Base-by-base conservation (phyloP, 2,329 filamentous ascomycete species). In the Colletotrichum echinochloae region DNA sequence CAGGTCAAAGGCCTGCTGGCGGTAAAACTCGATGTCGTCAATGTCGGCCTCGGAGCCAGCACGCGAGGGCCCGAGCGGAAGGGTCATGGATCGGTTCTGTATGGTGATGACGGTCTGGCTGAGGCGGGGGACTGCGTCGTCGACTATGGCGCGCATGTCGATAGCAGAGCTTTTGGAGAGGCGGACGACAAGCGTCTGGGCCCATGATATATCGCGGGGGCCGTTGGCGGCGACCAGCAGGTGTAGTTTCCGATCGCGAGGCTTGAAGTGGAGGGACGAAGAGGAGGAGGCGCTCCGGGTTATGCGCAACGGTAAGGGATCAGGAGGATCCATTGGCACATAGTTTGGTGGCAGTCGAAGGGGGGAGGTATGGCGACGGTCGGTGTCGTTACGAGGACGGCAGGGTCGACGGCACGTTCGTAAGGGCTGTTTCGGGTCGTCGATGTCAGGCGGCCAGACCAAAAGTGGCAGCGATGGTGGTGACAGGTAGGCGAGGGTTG, bases 221-320 rank as follows among this genome's bases (percentile, higher is more conserved):
- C 91, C 90, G 74, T 91, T 91, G 67, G 91, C 87, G 68, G 89
- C 89, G 44, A 93, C 84, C 41, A 93, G 86, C 66, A 93, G 85
- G 72, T 84, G 87, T 37, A 91, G 81, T 73, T 87, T 88, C 73
- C 80, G 83, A 71, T 80, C 78, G 71, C 78, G 77, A 6, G 76
- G 70, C 16, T 76, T 76, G 75, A 78, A 79, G 46, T 84, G 81
- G 71, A 76, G 73, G 65, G 82, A 77, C 8, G 81, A 82, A 48
- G 80, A 79, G 23, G 76, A 79, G 37, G 81, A 80, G 41, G 67
- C 67, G 54, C 67, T 70, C 35, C 67, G 66, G 44, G 67, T 67
- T 62, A 70, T 70, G 16, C 63, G 67, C n/a, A 70, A 64, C 28
- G 67, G 67, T 30, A 70, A 54, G 57, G 67, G 67, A 37, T 70